phyloP scores from a whole-genome alignment of 2,329 filamentous ascomycete species.

The Colletotrichum chrysophilum region DNA sequence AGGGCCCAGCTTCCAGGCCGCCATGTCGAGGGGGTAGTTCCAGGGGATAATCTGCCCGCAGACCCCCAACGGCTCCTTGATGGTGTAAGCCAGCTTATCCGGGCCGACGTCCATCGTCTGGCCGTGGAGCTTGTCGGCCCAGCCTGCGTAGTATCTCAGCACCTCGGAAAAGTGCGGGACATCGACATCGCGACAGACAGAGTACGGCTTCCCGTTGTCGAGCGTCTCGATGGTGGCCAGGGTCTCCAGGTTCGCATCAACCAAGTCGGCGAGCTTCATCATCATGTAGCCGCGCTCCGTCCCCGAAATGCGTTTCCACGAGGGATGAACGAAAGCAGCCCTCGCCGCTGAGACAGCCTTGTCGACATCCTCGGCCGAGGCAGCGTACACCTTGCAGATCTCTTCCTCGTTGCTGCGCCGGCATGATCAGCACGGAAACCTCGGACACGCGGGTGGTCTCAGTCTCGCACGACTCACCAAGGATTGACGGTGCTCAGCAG shows the following conservation, averaged over 20 bases:
- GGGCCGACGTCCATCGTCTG: conserved; percentile 76
- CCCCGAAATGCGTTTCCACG: conserved; percentile 72
- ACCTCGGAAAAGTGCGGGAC: conserved; percentile 53
- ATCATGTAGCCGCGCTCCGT: conserved; percentile 73
- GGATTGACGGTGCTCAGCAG: conserved; percentile 74
- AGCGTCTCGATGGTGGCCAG: conserved; percentile 68
- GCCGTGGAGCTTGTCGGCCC: conserved; percentile 80
- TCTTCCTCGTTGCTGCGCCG: conserved; percentile 59
- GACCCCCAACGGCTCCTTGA: conserved; percentile 79
- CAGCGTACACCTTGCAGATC: conserved; percentile 75
- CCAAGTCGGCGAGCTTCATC: conserved; percentile 71
- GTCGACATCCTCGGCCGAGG: conserved; percentile 70
- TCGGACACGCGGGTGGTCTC: not conserved
- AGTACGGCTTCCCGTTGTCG: conserved; percentile 82
- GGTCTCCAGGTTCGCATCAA: conserved; percentile 65
- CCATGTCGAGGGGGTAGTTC: conserved; percentile 82
- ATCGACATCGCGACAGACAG: conserved; percentile 68
- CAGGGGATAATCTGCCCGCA: conserved; percentile 80
- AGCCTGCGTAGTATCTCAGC: conserved; percentile 79
- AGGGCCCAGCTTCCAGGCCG: conserved; percentile 71
- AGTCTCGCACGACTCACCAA: conserved; percentile 51
- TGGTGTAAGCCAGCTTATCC: conserved; percentile 76
- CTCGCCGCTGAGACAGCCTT: conserved; percentile 72
- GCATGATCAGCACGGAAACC: not conserved
- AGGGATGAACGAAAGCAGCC: conserved; percentile 68